Conservation (phyloP, 2,329 filamentous ascomycete genomes). For the Fusarium sp. region DNA sequence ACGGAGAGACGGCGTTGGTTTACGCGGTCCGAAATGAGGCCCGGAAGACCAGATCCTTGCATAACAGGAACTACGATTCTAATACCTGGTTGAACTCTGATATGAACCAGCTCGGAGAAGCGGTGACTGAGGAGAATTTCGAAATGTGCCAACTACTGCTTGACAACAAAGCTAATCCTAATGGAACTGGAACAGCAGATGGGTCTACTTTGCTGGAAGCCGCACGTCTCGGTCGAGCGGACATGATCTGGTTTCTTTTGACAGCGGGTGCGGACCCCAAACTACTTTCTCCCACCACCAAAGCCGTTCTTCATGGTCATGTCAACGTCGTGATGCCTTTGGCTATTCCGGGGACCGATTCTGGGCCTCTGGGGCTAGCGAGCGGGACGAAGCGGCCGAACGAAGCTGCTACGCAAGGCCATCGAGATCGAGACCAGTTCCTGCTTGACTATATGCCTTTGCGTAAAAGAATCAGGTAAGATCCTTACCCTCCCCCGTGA, state of each 20-base stretch:
- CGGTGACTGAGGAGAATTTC: not conserved
- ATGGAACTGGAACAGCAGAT: not conserved
- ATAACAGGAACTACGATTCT: not conserved
- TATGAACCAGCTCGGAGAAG: not conserved
- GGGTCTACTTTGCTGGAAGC: not conserved
- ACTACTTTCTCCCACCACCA: not conserved
- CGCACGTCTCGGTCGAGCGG: fast-evolving
- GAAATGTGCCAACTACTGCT: not conserved
- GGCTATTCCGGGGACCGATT: not conserved
- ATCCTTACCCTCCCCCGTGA: not conserved
- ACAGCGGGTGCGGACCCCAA: not conserved
- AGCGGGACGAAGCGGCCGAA: too few species aligned
- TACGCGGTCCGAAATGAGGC: not conserved
- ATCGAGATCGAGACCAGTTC: too few species aligned
- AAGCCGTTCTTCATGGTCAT: not conserved
- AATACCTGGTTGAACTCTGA: not conserved
- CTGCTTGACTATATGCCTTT: too few species aligned
- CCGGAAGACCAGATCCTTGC: not conserved
- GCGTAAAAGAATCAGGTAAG: too few species aligned
- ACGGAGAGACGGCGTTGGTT: not conserved
- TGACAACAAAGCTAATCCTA: not conserved
- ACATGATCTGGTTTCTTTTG: not conserved
- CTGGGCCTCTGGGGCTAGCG: too few species aligned
- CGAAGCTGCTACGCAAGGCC: too few species aligned
- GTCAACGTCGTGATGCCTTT: not conserved